These are phyloP conservation scores for Penicillium brevicompactum DNA, from an alignment of 2,329 filamentous ascomycete species.

Conservation along the genomic window DNA sequence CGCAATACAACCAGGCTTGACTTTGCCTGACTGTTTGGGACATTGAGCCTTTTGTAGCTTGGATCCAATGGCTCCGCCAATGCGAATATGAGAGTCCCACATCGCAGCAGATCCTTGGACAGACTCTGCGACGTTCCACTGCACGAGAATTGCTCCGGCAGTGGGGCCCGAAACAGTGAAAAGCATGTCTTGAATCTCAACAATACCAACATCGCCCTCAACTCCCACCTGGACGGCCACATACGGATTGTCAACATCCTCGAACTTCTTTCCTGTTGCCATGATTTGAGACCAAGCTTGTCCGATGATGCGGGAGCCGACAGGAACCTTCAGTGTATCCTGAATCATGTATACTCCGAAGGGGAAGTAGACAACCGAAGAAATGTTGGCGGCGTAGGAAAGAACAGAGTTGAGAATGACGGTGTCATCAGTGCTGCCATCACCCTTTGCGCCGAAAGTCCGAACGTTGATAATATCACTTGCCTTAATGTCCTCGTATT, in stretches of 20 bases:
- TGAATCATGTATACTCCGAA: slow-evolving; percentile 73
- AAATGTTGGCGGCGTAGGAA: slow-evolving; percentile 16
- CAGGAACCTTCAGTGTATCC: slow-evolving; percentile 69
- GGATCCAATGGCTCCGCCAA: slow-evolving; percentile 42
- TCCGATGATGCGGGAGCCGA: slow-evolving; percentile 60
- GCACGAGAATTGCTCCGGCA: slow-evolving; percentile 38
- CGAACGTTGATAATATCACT: slow-evolving; percentile 44
- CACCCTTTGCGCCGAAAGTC: slow-evolving; percentile 46
- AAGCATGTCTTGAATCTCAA: slow-evolving; percentile 42
- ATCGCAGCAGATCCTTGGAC: slow-evolving; percentile 30
- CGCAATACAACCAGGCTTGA: slow-evolving; percentile 29
- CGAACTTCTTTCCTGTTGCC: slow-evolving; percentile 33
- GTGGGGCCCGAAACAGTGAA: slow-evolving; percentile 38
- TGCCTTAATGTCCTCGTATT: slow-evolving; percentile 12
- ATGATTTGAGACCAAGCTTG: slow-evolving; percentile 49
- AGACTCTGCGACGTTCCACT: slow-evolving; percentile 39
- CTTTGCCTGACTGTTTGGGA: slow-evolving; percentile 21
- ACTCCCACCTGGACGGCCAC: slow-evolving; percentile 32
- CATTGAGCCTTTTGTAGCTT: slow-evolving; percentile 33
- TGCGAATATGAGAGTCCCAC: slow-evolving; percentile 41
- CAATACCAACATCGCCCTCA: slow-evolving; percentile 32
- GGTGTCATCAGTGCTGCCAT: slow-evolving; percentile 53
- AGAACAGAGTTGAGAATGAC: slow-evolving; percentile 23
- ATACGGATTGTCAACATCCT: slow-evolving; percentile 25
- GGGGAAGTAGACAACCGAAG: slow-evolving; percentile 69